phyloP scores from a whole-genome alignment of 2,329 filamentous ascomycete species.

The Curvularia spicifera region DNA sequence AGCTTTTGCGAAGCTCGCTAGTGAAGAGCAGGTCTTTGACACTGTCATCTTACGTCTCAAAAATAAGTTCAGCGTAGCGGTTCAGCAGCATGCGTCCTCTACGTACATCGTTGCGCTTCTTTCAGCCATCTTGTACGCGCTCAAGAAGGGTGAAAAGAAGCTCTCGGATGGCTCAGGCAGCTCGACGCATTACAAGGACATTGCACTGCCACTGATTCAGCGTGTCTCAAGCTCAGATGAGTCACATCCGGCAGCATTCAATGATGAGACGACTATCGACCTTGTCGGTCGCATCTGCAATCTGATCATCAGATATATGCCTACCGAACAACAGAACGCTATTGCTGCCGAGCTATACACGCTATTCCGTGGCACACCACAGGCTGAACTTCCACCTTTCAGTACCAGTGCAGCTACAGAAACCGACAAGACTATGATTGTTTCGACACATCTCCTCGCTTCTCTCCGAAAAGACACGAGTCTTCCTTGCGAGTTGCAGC shows the following conservation, averaged over 20 bases:
- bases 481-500: constrained; percentile 41
- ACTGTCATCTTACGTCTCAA: constrained; percentile 67
- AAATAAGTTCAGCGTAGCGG: constrained; percentile 65
- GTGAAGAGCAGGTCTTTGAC: constrained; percentile 67
- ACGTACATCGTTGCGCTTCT: constrained; percentile 66
- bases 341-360: constrained; percentile 63
- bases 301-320: constrained; percentile 63
- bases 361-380: constrained; percentile 53
- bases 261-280: constrained; percentile 62
- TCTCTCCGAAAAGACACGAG: constrained; percentile 51
- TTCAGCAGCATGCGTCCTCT: constrained; percentile 59
- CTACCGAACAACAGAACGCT: constrained; percentile 57
- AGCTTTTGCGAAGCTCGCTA: constrained; percentile 68
- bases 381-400: constrained; percentile 44
- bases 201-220: constrained; percentile 52
- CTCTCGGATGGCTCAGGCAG: constrained; percentile 53
- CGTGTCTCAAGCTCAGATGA: constrained; percentile 44
- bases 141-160: constrained; percentile 62
- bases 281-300: constrained; percentile 67
- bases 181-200: constrained; percentile 55
- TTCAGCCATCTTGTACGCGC: constrained; percentile 66
- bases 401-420: constrained; percentile 36
- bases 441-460: constrained; percentile 64
- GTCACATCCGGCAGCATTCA: constrained; percentile 42
- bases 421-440: constrained; percentile 57